Evolutionary conservation across 2,329 filamentous ascomycete genomes (phyloP).

Genomic region (Phialocephala sp.): DNA sequence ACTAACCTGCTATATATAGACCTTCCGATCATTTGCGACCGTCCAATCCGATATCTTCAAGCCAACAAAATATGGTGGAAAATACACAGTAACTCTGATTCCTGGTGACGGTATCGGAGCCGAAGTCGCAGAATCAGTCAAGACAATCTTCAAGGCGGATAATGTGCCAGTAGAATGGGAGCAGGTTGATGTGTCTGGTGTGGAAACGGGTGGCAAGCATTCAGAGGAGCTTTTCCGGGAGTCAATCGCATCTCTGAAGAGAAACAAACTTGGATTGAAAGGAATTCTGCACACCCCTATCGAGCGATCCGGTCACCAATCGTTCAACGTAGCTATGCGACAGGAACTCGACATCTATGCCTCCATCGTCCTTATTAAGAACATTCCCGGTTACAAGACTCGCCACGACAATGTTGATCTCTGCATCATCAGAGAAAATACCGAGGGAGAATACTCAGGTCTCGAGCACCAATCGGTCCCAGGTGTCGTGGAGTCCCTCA

Average conservation of each 20-base stretch:
- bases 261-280: constrained; percentile 99
- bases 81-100: constrained; percentile 98
- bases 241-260: constrained; percentile 91
- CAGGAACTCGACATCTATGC: constrained; percentile 99
- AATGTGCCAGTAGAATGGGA: constrained; percentile 99
- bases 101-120: constrained; percentile 98
- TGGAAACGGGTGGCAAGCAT: constrained; percentile 81
- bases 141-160: constrained; percentile 99
- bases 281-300: constrained; percentile 98
- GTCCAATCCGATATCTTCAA: constrained; percentile 97
- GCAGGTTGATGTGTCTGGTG: constrained; percentile 92
- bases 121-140: constrained; percentile 97
- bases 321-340: constrained; percentile 98
- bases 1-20: constrained; percentile 23
- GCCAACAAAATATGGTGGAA: constrained; percentile 94
- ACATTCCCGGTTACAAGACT: constrained; percentile 97
- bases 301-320: constrained; percentile 95
- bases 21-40: constrained; percentile 66
- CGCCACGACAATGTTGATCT: constrained; percentile 97
- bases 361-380: constrained; percentile 97
- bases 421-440: constrained; percentile 99
- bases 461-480: constrained; percentile 97
- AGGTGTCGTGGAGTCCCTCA: constrained; percentile 97
- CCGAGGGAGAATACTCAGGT: constrained; percentile 98
- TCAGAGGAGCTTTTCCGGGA: constrained; percentile 96